Base-by-base conservation (phyloP, 352 stramenopile species). In the Globisporangium paddicum region DNA sequence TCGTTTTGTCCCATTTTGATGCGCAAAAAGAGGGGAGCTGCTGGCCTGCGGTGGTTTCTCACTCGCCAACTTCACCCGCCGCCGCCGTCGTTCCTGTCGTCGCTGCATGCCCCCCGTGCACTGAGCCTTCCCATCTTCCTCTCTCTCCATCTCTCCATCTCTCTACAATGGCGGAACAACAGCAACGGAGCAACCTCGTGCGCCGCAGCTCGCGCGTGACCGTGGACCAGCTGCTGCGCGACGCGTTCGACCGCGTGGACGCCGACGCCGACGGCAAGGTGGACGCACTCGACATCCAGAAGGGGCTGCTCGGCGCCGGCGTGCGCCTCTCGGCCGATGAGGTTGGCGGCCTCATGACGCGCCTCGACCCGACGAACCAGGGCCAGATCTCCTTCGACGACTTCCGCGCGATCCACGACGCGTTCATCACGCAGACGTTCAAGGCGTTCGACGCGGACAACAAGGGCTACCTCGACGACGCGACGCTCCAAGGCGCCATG, bases 191-290 rank as follows among this genome's bases (percentile, higher is more conserved):
- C n/a, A 71, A 64, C 57, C 74, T 93, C 40, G 67, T 91, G 63
- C 83, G 83, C 41, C 81, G 83, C 74, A 87, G 80, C 63, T 93
- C 83, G 65, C 83, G 83, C 54, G 62, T 90, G 46, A 90, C 83
- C 6, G 83, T 93, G 13, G 83, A 93, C 66, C 64, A 78, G 40
- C 68, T 93, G 30, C 67, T 93, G 46, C 75, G 71, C 42, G 81
- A 91, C 37, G 72, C 83, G 18, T 93, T 93, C 68, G 76, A 82
- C 58, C 79, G 79, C 48, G 71, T 91, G 13, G 83, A 93, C 66
- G 66, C 68, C n/a, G 68, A 91, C 59, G 64, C 74, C 48, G 79
- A 90, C 61, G 83, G 83, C 58, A 75, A 76, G 23, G 83, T 93
- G 38, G 69, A 87, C 60, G 79, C 76, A 14, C 67, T 83, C 18